Evolutionary conservation across 768 basidiomycete genomes (phyloP).

Genomic region (Leccinum disarticulatum): DNA sequence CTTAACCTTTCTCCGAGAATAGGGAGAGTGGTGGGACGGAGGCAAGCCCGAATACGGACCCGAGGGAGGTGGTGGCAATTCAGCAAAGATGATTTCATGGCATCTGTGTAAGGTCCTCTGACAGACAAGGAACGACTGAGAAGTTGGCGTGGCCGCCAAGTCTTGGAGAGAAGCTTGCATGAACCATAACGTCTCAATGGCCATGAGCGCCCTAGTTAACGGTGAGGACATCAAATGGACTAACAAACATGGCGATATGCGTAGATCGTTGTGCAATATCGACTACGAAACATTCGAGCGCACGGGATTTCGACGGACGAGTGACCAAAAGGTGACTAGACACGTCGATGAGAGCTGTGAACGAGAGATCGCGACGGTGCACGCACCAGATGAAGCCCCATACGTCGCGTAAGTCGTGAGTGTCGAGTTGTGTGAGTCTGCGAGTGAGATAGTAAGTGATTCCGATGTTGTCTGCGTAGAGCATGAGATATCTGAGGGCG

Average conservation of each 20-base stretch:
- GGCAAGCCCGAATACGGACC: slow-evolving; percentile 67
- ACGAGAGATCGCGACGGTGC: not conserved
- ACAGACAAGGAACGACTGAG: slow-evolving; percentile 85
- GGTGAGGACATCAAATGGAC: slow-evolving; percentile 38
- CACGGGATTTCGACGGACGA: slow-evolving; percentile 85
- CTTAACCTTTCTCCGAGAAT: slow-evolving; percentile 64
- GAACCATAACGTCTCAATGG: slow-evolving; percentile 87
- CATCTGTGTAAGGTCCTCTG: slow-evolving; percentile 88
- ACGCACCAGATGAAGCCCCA: slow-evolving; percentile 88
- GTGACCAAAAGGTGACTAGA: slow-evolving; percentile 91
- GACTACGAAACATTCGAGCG: slow-evolving; percentile 91
- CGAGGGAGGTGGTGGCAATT: slow-evolving; percentile 64
- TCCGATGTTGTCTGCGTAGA: slow-evolving; percentile 85
- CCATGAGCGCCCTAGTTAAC: slow-evolving; percentile 13
- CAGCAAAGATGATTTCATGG: slow-evolving; percentile 95
- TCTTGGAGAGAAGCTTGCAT: slow-evolving; percentile 96
- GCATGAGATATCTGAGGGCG: slow-evolving; percentile 81
- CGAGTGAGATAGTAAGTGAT: slow-evolving; percentile 88
- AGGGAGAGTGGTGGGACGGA: slow-evolving; percentile 48
- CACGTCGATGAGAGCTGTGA: slow-evolving; percentile 13
- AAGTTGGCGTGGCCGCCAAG: slow-evolving; percentile 51
- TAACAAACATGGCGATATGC: slow-evolving; percentile 91
- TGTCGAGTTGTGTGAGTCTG: slow-evolving; percentile 66
- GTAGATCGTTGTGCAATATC: slow-evolving; percentile 88
- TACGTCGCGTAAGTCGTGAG: slow-evolving; percentile 73